Conservation (phyloP, 2,329 filamentous ascomycete species). For the Cercospora beticola region DNA sequence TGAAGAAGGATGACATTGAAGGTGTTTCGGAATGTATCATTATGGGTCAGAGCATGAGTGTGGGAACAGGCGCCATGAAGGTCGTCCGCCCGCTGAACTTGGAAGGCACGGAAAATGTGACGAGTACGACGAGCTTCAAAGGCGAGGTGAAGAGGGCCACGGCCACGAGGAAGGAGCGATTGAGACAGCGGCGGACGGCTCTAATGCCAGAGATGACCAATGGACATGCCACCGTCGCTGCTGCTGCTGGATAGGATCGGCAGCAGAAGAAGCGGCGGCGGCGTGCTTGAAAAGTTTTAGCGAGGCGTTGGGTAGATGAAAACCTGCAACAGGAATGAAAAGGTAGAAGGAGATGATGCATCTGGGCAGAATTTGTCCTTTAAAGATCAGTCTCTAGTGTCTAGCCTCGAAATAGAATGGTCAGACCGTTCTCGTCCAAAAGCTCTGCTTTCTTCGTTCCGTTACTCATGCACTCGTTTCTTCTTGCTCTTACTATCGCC, state of each 20-base stretch:
- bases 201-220: slow-evolving; percentile 22
- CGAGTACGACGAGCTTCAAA: slow-evolving; percentile 24
- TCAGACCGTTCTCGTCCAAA: neutral
- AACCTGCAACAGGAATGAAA: neutral
- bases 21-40: slow-evolving; percentile 97
- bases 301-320: neutral
- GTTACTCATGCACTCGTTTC: neutral
- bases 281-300: neutral
- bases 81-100: slow-evolving; percentile 77
- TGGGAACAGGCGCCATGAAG: slow-evolving; percentile 91
- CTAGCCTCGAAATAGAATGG: neutral
- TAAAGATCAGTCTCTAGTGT: neutral
- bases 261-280: neutral
- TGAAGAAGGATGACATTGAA: slow-evolving; percentile 89
- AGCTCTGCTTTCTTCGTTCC: neutral
- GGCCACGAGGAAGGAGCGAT: slow-evolving; percentile 22
- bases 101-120: slow-evolving; percentile 50
- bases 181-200: slow-evolving; percentile 19
- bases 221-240: slow-evolving; percentile 22
- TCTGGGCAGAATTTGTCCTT: neutral
- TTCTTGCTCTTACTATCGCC: neutral
- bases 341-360: neutral
- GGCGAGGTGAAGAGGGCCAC: slow-evolving; percentile 18
- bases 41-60: slow-evolving; percentile 89
- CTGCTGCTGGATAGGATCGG: slow-evolving; percentile 17